These are phyloP conservation scores for Entomortierella lignicola DNA, from an alignment of 192 early-diverging fungal species.

Conservation along the genomic window DNA sequence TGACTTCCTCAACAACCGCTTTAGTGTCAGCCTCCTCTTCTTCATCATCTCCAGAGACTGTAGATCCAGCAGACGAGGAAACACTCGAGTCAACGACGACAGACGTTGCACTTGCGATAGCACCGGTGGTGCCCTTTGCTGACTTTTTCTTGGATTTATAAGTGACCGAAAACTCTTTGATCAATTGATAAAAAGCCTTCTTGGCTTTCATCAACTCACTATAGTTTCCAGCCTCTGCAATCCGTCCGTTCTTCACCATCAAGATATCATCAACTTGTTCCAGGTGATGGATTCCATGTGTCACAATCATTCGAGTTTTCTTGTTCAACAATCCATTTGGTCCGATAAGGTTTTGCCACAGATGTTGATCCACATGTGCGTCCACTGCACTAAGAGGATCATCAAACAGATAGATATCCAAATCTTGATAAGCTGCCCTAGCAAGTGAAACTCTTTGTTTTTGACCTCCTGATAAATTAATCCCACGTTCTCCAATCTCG, in stretches of 20 bases:
- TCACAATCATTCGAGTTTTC: constrained; percentile 79
- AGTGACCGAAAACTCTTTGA: constrained; percentile 64
- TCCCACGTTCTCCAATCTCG: constrained; percentile 71
- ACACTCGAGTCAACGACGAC: too few species aligned
- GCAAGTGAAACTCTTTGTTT: constrained; percentile 85
- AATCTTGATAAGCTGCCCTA: constrained; percentile 76
- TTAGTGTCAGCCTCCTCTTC: not conserved
- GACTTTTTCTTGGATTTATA: constrained; percentile 51
- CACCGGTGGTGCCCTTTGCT: not conserved
- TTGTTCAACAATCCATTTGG: constrained; percentile 77
- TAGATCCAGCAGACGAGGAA: too few species aligned
- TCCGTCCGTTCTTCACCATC: constrained; percentile 70
- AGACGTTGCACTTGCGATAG: too few species aligned
- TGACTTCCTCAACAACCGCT: not conserved
- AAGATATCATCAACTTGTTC: constrained; percentile 75
- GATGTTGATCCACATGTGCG: constrained; percentile 62
- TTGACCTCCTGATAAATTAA: constrained; percentile 78
- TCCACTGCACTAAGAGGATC: constrained; percentile 64
- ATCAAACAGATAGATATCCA: constrained; percentile 71
- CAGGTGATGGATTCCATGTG: constrained; percentile 79
- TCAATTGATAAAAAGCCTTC: constrained; percentile 66
- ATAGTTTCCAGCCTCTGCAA: constrained; percentile 72
- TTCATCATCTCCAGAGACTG: too few species aligned
- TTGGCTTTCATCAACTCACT: constrained; percentile 62
- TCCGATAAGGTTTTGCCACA: constrained; percentile 86